Percentiles rank a stretch among this genome's conserved stretches.
phyloP scores from a whole-genome alignment of 257 asterid genomes.

The Thymus quinquecostatus region DNA sequence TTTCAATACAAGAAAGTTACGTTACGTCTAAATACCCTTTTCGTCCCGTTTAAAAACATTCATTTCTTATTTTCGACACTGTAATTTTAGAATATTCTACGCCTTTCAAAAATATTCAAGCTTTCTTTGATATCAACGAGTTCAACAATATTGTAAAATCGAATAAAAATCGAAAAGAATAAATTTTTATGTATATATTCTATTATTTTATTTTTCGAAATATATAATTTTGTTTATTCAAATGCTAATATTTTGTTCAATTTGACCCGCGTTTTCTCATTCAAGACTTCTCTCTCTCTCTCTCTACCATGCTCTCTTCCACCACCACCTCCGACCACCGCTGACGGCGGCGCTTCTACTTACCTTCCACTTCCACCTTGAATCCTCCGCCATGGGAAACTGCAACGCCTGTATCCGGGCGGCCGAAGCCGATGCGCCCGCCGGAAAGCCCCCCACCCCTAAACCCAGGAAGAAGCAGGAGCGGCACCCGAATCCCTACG shows the following conservation, averaged over 20 bases:
- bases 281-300: constrained; percentile 10
- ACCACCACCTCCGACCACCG: constrained; percentile 34
- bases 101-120: too few species aligned
- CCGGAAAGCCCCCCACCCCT: constrained; percentile 35
- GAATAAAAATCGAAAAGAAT: background rate
- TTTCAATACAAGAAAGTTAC: constrained; percentile 24
- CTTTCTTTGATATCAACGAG: background rate
- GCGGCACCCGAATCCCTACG: constrained; percentile 67
- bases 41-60: too few species aligned
- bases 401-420: constrained; percentile 79
- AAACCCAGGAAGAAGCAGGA: constrained; percentile 41
- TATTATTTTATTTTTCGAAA: too few species aligned
- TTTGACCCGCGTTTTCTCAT: constrained; percentile 43
- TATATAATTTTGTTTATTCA: constrained; percentile 19
- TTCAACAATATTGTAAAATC: background rate
- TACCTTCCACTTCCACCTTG: background rate
- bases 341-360: constrained; percentile 38
- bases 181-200: too few species aligned
- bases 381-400: constrained; percentile 66
- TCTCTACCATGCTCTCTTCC: constrained; percentile 32
- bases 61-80: too few species aligned
- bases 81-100: too few species aligned
- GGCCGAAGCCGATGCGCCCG: constrained; percentile 34
- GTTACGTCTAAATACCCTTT: background rate
- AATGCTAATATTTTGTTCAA: constrained; percentile 29